Evolutionary conservation across 306 rosid species (phyloP).

Genomic region (Citrullus colocynthis): DNA sequence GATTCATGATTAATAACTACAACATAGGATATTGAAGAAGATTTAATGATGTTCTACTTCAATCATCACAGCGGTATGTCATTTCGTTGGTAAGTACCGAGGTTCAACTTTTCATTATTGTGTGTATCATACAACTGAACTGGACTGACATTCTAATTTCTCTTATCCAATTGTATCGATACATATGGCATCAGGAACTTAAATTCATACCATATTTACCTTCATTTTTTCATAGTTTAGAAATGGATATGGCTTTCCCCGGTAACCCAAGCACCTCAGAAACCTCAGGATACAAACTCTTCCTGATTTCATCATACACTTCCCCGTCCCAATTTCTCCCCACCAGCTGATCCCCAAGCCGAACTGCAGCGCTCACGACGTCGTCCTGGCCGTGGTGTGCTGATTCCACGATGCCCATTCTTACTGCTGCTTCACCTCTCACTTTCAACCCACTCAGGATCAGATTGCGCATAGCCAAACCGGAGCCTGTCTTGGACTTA

Average conservation of each 20-base stretch:
- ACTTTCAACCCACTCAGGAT: conserved; percentile 34
- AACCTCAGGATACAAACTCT: conserved; percentile 41
- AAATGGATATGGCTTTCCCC: background rate
- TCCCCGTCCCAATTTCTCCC: conserved; percentile 40
- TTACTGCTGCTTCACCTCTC: conserved; percentile 36
- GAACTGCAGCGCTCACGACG: conserved; percentile 30
- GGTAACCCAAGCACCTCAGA: conserved; percentile 29
- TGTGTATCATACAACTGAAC: background rate
- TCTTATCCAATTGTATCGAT: background rate
- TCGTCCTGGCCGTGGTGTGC: conserved; percentile 35
- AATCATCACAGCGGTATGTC: too few relatives aligned
- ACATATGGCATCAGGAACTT: background rate
- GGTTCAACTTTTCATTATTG: background rate
- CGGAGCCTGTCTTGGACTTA: conserved; percentile 30
- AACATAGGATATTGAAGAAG: too few relatives aligned
- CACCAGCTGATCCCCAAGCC: conserved; percentile 31
- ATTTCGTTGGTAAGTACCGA: background rate
- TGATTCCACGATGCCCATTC: conserved; percentile 47
- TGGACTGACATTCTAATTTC: background rate
- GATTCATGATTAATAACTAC: too few relatives aligned
- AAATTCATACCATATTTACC: background rate
- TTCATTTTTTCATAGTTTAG: conserved; percentile 28
- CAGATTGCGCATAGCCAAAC: conserved; percentile 28
- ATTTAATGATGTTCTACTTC: too few relatives aligned
- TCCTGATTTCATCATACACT: conserved; percentile 53